Evolutionary conservation across 176 grass and related monocot genomes (phyloP), one percentile per base, ranked within the genome.

Genomic region (Musa itinerans): DNA sequence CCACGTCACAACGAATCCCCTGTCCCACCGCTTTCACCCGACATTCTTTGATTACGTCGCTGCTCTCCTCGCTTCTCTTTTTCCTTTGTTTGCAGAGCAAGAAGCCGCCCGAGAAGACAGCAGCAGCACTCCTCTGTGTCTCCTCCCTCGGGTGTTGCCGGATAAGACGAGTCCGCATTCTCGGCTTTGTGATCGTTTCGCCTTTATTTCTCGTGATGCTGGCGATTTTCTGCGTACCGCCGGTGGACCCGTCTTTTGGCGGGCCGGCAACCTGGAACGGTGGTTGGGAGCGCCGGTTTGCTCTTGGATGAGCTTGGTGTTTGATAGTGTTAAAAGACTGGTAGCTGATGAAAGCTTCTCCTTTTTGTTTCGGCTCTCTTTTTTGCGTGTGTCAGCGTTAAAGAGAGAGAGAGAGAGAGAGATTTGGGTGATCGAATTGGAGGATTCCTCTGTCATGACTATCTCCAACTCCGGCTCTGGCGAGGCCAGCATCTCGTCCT

Each of bases 401-500:
- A 4, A 43, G 34, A 43, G 34, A 43, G 22, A 19, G 58, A 66
- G 52, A 27, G 20, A 21, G 22, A 43, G 43, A 50, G 54, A 11
- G 2, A 54, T 12, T 5, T 52, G 57, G 50, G 75, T 84, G 82
- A 89, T 92, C 86, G 92, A 96, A 79, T 73, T 83, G 50, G 86
- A 96, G 67, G 70, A 87, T 80, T 85, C 77, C 21, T 84, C 89
- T 29, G 76, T 84, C 58, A 80, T 85, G 83, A 80, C 77, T 8
- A 72, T 14, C 22, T 76, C 83, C 10, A 85, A 85, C 78, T 85
- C 83, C 52, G 83, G 55, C 69, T 85, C 87, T 23, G 77, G 78
- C 50, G 85, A 87, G 58, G 78, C 70, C 19, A 75, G 78, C 52
- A 76, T 90, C 49, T 86, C 91, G 55, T 88, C 92, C 56, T 96